Evolutionary conservation across 208 protist genomes (phyloP).

Genomic region (Histomonas meleagridis): DNA sequence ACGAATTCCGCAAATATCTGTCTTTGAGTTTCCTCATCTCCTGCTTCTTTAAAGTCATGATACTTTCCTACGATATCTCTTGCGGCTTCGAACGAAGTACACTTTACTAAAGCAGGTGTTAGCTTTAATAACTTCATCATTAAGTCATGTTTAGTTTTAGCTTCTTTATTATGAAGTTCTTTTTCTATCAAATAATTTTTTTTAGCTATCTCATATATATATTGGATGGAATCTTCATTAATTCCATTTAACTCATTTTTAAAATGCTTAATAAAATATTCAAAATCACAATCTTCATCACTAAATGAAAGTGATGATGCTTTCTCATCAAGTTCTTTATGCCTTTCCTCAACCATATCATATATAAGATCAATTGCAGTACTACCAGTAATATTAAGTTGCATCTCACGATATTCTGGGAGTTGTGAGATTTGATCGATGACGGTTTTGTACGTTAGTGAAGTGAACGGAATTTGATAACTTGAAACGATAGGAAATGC

Average conservation of each 20-base stretch:
- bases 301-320: not conserved
- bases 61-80: not conserved
- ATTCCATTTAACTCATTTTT: not conserved
- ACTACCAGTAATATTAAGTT: not conserved
- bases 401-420: not conserved
- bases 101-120: not conserved
- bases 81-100: not conserved
- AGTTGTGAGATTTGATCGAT: not conserved
- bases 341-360: not conserved
- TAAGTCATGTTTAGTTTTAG: not conserved
- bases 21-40: not conserved
- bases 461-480: not conserved
- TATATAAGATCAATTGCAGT: constrained; percentile 15
- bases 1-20: not conserved
- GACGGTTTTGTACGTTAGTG: not conserved
- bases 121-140: not conserved
- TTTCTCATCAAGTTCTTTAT: not conserved
- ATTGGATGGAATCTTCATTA: not conserved
- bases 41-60: not conserved
- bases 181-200: not conserved
- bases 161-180: not conserved
- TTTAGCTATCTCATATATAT: not conserved
- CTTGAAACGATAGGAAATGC: not conserved
- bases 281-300: not conserved
- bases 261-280: not conserved